phyloP scores from a whole-genome alignment of 176 grass and related monocot genomes.

The Pharus latifolius region DNA sequence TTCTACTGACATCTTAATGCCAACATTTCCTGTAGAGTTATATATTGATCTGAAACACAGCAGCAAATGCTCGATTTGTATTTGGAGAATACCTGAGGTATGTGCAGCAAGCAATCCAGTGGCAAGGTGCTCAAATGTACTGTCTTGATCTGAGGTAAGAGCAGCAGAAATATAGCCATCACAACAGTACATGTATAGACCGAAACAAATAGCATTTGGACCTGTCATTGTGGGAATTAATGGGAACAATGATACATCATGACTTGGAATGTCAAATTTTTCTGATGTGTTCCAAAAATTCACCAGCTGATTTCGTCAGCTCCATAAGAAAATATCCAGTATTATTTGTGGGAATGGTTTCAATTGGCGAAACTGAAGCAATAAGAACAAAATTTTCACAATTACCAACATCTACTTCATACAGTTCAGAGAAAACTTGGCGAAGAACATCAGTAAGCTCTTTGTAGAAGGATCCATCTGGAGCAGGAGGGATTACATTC shows the following conservation, averaged over 20 bases:
- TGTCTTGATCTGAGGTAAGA: conserved; percentile 1
- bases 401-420: conserved; percentile 67
- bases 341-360: neutral
- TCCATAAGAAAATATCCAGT: conserved; percentile 18
- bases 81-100: neutral
- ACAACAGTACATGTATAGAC: neutral
- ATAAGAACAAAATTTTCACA: conserved; percentile 62
- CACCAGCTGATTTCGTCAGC: conserved; percentile 35
- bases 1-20: neutral
- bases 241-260: neutral
- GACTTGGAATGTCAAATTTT: conserved; percentile 21
- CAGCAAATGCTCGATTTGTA: neutral
- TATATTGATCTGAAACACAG: neutral
- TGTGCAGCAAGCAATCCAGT: neutral
- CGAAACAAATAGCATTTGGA: neutral
- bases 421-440: conserved; percentile 49
- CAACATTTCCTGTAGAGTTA: neutral
- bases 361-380: conserved; percentile 26
- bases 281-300: conserved; percentile 24
- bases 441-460: conserved; percentile 38
- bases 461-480: conserved; percentile 48
- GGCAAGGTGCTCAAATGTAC: neutral
- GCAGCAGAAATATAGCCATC: neutral
- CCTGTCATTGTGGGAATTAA: neutral
- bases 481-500: conserved; percentile 61